Percentiles rank a stretch among this genome's conserved stretches.
Evolutionary conservation across 768 basidiomycete genomes (phyloP).

Genomic region (Suillus tomentosus): DNA sequence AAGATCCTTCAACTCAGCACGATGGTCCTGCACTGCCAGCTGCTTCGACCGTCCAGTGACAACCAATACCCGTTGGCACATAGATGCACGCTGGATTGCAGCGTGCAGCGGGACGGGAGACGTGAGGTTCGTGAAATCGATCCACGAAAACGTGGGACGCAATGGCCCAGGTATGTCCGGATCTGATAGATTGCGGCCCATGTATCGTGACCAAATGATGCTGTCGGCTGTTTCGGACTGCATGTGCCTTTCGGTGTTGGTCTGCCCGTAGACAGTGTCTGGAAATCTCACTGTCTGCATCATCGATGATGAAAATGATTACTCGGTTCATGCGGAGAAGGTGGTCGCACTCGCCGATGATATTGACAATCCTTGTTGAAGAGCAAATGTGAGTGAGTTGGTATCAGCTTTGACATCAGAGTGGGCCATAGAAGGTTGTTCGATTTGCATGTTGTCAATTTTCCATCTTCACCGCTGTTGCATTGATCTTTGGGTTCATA

Average conservation of each 20-base stretch:
- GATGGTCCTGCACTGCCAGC: conserved; percentile 73
- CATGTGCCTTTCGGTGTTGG: conserved; percentile 62
- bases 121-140: conserved; percentile 59
- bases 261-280: conserved; percentile 72
- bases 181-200: conserved; percentile 23
- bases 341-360: conserved; percentile 43
- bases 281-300: conserved; percentile 43
- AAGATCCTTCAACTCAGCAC: conserved; percentile 65
- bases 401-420: conserved; percentile 31
- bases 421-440: conserved; percentile 28
- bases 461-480: conserved; percentile 70
- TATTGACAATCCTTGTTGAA: conserved; percentile 41
- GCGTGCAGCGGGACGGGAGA: conserved; percentile 65
- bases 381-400: conserved; percentile 11
- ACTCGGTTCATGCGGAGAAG: not conserved
- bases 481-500: conserved; percentile 61
- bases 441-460: conserved; percentile 36
- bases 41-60: conserved; percentile 75
- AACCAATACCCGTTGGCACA: conserved; percentile 51
- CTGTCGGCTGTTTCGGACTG: conserved; percentile 87
- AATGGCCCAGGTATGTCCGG: conserved; percentile 16
- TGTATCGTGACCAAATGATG: conserved; percentile 69
- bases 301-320: not conserved
- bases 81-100: conserved; percentile 39
- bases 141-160: conserved; percentile 48